A percentile compares a stretch with the other conserved stretches of the same genome.
Conservation (phyloP, 2,329 filamentous ascomycete species). For the Verticillium isaacii region DNA sequence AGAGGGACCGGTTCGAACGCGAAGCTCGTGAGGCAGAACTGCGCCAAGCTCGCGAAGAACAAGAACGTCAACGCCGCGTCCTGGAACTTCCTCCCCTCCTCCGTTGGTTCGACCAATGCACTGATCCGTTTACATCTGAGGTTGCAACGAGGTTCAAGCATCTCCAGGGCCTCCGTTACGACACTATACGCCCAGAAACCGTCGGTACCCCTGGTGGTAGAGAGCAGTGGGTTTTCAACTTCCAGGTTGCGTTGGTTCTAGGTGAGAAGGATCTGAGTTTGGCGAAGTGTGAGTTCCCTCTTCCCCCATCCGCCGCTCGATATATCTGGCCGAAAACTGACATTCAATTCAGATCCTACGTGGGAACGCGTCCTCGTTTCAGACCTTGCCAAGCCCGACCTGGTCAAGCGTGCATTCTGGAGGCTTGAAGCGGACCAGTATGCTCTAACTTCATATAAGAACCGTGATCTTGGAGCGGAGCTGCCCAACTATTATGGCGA, state of each 20-base stretch:
- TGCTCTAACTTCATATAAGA: slow-evolving; percentile 42
- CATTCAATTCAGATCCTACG: slow-evolving; percentile 40
- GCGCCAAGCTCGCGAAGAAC: slow-evolving; percentile 46
- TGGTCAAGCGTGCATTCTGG: slow-evolving; percentile 52
- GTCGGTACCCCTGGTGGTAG: slow-evolving; percentile 52
- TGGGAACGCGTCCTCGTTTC: slow-evolving; percentile 55
- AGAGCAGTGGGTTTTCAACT: slow-evolving; percentile 63
- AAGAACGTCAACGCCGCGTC: slow-evolving; percentile 45
- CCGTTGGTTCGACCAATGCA: slow-evolving; percentile 52
- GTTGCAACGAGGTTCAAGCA: slow-evolving; percentile 50
- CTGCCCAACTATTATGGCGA: slow-evolving; percentile 46
- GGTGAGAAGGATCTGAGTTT: slow-evolving; percentile 60
- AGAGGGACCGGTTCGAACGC: slow-evolving; percentile 39
- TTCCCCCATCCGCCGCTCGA: no score
- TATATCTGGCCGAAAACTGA: neutral
- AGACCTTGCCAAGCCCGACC: slow-evolving; percentile 29
- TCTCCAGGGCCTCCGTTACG: slow-evolving; percentile 58
- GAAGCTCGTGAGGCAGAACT: slow-evolving; percentile 47
- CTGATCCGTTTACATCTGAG: slow-evolving; percentile 44
- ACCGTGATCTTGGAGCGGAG: slow-evolving; percentile 49
- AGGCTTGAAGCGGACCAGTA: slow-evolving; percentile 53
- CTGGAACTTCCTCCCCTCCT: slow-evolving; percentile 56
- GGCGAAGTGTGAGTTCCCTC: slow-evolving; percentile 48
- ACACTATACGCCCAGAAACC: slow-evolving; percentile 52
- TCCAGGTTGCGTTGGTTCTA: slow-evolving; percentile 57